Base-by-base conservation (phyloP, 768 basidiomycete genomes). In the Phlegmacium glaucopus region DNA sequence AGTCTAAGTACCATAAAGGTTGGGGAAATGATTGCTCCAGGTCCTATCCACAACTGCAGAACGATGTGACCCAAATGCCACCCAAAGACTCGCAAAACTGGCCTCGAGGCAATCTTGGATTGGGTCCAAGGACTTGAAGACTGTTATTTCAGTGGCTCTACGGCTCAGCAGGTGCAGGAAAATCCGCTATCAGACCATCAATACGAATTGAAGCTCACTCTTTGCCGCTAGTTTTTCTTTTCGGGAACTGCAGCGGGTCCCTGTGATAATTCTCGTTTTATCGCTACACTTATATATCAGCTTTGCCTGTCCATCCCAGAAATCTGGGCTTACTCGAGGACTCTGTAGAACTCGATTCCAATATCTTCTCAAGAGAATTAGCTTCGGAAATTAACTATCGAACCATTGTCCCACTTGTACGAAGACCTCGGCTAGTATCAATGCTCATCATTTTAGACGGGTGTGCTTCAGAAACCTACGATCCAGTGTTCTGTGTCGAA, bases 101-200 rank as follows among this genome's bases (percentile, higher is more conserved):
- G 48, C 16, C 37, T 50, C 15, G 34, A 52, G 36, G 38, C 43
- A 26, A 44, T 54, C 7, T 37, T 49, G 51, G 47, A 48, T 9
- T 57, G 56, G 50, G 43, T 57, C 12, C 6, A 18, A 18, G 27
- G 13, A 15, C 22, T 22, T 22, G 30, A 49, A 4, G 45, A 42
- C 10, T 35, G 26, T 4, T 50, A 45, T 10, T 42, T 58, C 30
- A 27, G 36, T 55, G 51, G 56, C 37, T 58, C 6, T 47, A 55
- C 35, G 56, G 53, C 11, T 53, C 56, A 25, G 56, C 56, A 3
- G 51, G 51, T 11, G 41, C 50, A n/a, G 57, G 57, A 27, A 58
- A 58, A 43, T 58, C 53, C 7, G 53, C 51, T 12, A 17, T 58
- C 53, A 58, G 18, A 42, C 53, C 6, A 39, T 55, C 4, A 43